Evolutionary conservation across 108 stramenopile species (phyloP).

Genomic region (Skeletonema costatum): DNA sequence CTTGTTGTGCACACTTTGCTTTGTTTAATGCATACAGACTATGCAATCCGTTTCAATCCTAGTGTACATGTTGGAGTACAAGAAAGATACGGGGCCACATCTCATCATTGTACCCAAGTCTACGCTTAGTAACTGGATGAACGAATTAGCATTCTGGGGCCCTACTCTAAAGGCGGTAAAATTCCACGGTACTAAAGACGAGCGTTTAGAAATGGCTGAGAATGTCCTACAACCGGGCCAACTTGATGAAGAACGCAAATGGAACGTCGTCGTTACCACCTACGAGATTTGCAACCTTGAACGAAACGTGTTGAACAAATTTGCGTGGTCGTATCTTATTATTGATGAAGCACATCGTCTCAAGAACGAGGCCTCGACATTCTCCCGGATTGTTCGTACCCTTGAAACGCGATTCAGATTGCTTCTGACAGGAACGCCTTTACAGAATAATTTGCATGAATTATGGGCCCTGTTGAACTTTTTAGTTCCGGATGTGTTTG

Average conservation of each 20-base stretch:
- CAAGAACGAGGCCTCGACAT: slow-evolving; percentile 94
- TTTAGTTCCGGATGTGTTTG: slow-evolving; percentile 88
- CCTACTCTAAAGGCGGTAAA: slow-evolving; percentile 87
- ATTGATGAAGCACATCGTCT: slow-evolving; percentile 99
- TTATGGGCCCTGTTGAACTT: slow-evolving; percentile 97
- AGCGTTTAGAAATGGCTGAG: slow-evolving; percentile 19
- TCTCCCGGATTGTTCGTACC: slow-evolving; percentile 88
- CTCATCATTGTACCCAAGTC: slow-evolving; percentile 97
- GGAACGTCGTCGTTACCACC: slow-evolving; percentile 95
- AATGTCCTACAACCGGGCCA: slow-evolving; percentile 17
- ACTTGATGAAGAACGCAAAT: slow-evolving; percentile 80
- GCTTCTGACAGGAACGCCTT: slow-evolving; percentile 97
- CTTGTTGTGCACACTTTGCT: background rate
- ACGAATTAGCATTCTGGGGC: slow-evolving; percentile 95
- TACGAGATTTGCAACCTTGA: slow-evolving; percentile 85
- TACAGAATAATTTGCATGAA: slow-evolving; percentile 97
- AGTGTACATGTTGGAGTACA: slow-evolving; percentile 78
- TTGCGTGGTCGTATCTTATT: slow-evolving; percentile 96
- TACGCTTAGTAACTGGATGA: slow-evolving; percentile 98
- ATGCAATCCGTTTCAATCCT: slow-evolving; percentile 97
- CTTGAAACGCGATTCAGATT: slow-evolving; percentile 89
- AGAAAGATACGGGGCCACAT: slow-evolving; percentile 78
- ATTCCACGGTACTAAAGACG: slow-evolving; percentile 61
- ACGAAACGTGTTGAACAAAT: slow-evolving; percentile 58
- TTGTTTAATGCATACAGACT: slow-evolving; percentile 91